Evolutionary conservation across 176 grass and related monocot species (phyloP), one percentile per base, ranked within the genome.

Genomic region (Oryza glumipatula): DNA sequence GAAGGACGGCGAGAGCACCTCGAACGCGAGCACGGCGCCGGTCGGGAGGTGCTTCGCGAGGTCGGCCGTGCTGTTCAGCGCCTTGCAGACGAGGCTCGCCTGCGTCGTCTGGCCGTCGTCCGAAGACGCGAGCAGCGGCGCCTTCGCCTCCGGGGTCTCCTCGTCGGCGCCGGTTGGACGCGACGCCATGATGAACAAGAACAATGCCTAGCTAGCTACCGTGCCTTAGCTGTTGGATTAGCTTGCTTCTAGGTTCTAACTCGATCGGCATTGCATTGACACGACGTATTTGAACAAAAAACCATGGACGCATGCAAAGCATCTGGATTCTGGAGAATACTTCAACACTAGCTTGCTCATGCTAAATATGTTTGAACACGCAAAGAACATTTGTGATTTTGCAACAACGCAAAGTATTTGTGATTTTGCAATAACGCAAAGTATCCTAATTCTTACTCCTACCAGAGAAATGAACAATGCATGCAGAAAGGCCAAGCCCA

Each of bases 1-100:
- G 88, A 94, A 81, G 74, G 91, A 66, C 11, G 93, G 96, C 70
- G 91, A 86, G n/a, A 95, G 91, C 77, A 98, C 39, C 47, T 92
- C 87, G 84, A 98, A 98, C 36, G 92, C 85, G 32, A 98, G 93
- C 9, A 94, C 89, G 9, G 91, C 90, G 54, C 96, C 93, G 0
- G 93, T 98, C 0, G 93, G 93, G n/a, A 95, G 91, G 91, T 88
- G 91, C 83, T 90, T 98, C 7, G 91, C 93, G 17, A 98, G 92
- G 86, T 95, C 87, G 3, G 95, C 87, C 2, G 89, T 88, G 91
- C 89, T 91, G 74, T 71, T 80, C 73, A 92, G 74, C 30, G 78
- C 77, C 73, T 74, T 92, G 12, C 86, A 77, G 17, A 87, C 46
- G 0, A 89, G 13, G 16, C 80, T 74, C 21, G 79, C 16, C 14